Base-by-base conservation (phyloP, 768 basidiomycete species). In the Hemileccinum rubropunctum region DNA sequence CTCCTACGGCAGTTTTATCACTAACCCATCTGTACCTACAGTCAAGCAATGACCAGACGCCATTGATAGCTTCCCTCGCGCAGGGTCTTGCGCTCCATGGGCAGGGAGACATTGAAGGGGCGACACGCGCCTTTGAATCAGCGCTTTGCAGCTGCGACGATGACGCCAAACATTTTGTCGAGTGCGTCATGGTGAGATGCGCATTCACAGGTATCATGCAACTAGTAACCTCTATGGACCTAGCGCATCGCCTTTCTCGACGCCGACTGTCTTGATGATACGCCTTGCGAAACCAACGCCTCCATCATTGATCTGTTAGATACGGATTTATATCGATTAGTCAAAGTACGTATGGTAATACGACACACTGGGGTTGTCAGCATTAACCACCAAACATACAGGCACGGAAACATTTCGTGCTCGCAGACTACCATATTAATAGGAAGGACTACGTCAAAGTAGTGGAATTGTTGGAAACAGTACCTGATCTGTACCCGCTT, bases 191-290 rank as follows among this genome's bases (percentile, higher is more conserved):
- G 53, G 58, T 58, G 49, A 33, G 12, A 15, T 13, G 5, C 1
- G 39, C 23, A 28, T 17, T 13, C 18, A 27, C 13, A 4, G 11
- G 12, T 15, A 3, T 15, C 27, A 11, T 27, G 36, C 35, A 20
- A 11, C 18, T 34, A 7, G 6, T 34, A 26, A 56, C 9, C 6
- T 9, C 1, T 11, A 12, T 10, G 0, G 12, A 12, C 30, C 18
- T 27, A 59, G 58, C 38, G 37, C 15, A 17, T 59, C 11, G 15
- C 43, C 17, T 28, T 38, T 15, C 51, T 54, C 33, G 36, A 59
- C 8, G n/a, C 27, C 6, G 28, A 47, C n/a, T 11, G 11, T 28
- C 36, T 10, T 21, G 56, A 45, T 32, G 11, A 18, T 20, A 10
- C 3, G 32, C 8, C 9, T 33, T 4, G 11, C 17, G 27, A 13